Evolutionary conservation across 768 basidiomycete species (phyloP), one percentile per base, ranked within the genome.

Genomic region (Neoboletus subvelutipes): DNA sequence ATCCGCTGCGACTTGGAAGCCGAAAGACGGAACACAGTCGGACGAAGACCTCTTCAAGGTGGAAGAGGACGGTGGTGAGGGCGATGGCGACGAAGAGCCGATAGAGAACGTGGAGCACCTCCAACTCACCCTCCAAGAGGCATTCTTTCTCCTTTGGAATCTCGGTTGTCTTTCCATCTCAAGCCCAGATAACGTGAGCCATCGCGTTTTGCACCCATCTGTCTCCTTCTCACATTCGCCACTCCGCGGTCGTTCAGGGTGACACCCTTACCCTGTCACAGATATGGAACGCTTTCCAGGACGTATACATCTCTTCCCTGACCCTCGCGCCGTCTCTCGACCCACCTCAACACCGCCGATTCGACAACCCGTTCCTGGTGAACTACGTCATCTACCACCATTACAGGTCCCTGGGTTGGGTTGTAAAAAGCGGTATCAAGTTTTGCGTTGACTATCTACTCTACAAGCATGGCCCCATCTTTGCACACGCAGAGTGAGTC

Each of bases 391-490:
- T 84, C 4, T 97, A 95, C 66, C 96, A 98, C 70, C 94, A 98
- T 72, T 98, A 90, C 68, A 85, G 96, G 17, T 94, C 94, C 5
- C 80, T 98, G 9, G 97, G 97, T 26, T 99, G 96, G 97, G 92
- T 98, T 20, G 87, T 97, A 60, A 93, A 94, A 72, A 85, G 86
- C 29, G 97, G 97, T 1, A 86, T 97, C 78, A 99, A 99, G 72
- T 99, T 99, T 73, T 98, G 95, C 64, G 90, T 89, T 39, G 97
- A 99, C 67, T 94, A 90, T 74, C 81, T 99, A 11, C 74, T 98
- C 28, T 99, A 99, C 72, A 94, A 92, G 64, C 83, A 91, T 13
- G 97, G 97, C 0, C 94, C 96, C 3, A 92, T 96, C 1, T 98
- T 98, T 71, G 77, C 87, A 5, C 97, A 99, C 71, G 95, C 97